phyloP scores from a whole-genome alignment of 768 basidiomycete genomes.

The Hortiboletus flavorubellus region DNA sequence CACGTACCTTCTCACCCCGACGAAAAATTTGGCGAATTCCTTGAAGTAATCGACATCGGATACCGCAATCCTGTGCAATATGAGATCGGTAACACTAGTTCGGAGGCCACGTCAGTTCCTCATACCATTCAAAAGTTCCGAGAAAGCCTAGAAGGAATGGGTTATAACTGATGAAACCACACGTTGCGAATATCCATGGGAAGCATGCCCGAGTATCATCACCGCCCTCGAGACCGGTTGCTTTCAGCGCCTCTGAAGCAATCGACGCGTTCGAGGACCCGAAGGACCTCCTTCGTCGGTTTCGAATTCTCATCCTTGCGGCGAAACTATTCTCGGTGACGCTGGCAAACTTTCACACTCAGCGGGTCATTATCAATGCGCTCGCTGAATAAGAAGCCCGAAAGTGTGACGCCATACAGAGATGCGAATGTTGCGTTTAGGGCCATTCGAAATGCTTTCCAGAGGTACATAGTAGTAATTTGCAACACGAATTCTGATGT shows the following conservation, averaged over 20 bases:
- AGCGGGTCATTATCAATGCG: background rate
- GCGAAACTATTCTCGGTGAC: conserved; percentile 77
- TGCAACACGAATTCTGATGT: background rate
- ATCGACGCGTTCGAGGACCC: conserved; percentile 61
- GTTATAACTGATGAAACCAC: background rate
- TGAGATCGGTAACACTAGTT: background rate
- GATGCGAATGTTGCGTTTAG: background rate
- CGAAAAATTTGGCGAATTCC: conserved; percentile 54
- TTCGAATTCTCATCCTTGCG: conserved; percentile 47
- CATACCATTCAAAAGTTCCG: conserved; percentile 68
- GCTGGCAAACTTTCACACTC: conserved; percentile 28
- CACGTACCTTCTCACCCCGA: conserved; percentile 39
- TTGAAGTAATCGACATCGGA: conserved; percentile 69
- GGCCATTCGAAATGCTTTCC: conserved; percentile 44
- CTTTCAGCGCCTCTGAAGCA: conserved; percentile 61
- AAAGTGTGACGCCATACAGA: conserved; percentile 43
- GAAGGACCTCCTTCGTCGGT: conserved; percentile 47
- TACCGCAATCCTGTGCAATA: conserved; percentile 49
- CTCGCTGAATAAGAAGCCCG: conserved; percentile 53
- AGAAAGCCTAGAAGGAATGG: conserved; percentile 47
- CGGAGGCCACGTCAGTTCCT: background rate
- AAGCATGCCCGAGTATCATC: conserved; percentile 63
- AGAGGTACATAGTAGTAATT: conserved; percentile 47
- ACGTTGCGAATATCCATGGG: conserved; percentile 46
- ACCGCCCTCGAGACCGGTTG: conserved; percentile 59